A percentile compares a stretch with the other conserved stretches of the same genome.
Evolutionary conservation across 139 green algal genomes (phyloP).

Genomic region (Volvox reticuliferus): DNA sequence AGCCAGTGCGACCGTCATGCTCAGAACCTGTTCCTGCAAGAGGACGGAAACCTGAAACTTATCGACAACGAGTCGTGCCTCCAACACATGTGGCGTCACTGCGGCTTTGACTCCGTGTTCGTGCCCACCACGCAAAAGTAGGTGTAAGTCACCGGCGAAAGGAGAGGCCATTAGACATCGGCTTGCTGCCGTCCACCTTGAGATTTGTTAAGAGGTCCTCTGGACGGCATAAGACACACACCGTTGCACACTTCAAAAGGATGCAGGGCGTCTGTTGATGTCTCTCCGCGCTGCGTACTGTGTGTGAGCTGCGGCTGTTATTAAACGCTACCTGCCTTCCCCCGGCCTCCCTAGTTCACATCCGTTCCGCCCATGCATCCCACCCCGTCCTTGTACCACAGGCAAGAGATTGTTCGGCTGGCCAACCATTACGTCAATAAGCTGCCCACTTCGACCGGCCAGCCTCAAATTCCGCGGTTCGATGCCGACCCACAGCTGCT

Average conservation of each 20-base stretch:
- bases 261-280: no score
- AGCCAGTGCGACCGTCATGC: slow-evolving; percentile 72
- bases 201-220: no score
- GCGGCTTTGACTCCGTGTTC: slow-evolving; percentile 61
- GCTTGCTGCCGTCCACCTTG: no score
- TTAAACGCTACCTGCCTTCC: no score
- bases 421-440: slow-evolving; percentile 56
- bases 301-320: no score
- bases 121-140: slow-evolving; percentile 57
- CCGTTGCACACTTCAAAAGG: no score
- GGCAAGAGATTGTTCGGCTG: slow-evolving; percentile 53
- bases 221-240: no score
- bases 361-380: no score
- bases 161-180: no score
- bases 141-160: no score
- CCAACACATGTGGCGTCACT: slow-evolving; percentile 60
- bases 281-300: no score
- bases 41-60: slow-evolving; percentile 60
- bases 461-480: background rate
- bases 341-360: background rate
- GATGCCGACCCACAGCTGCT: slow-evolving; percentile 38
- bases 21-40: slow-evolving; percentile 66
- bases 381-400: background rate
- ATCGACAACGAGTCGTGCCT: slow-evolving; percentile 71
- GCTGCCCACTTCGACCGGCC: background rate